Evolutionary conservation across 352 stramenopile species (phyloP).

Genomic region (Detonula confervacea): DNA sequence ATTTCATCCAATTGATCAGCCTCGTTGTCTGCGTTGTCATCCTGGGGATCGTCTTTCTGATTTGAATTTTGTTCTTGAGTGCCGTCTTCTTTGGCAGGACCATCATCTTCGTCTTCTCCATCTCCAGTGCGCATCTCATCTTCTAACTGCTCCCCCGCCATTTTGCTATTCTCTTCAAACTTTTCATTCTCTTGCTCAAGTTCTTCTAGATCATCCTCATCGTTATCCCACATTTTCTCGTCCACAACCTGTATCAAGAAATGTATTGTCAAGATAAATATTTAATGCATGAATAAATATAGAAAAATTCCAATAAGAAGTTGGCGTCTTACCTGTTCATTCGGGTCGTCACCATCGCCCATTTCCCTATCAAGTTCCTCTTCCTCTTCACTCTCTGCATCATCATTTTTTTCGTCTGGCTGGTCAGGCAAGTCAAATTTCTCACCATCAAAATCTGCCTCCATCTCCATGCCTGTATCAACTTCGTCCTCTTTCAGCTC

Average conservation of each 20-base stretch:
- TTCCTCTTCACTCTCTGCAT: constrained; percentile 91
- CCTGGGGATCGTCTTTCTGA: constrained; percentile 47
- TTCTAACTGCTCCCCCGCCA: constrained; percentile 86
- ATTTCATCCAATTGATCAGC: constrained; percentile 91
- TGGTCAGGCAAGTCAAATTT: constrained; percentile 94
- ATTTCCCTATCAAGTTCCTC: constrained; percentile 99
- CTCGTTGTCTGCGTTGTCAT: constrained; percentile 61
- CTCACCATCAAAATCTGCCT: constrained; percentile 99
- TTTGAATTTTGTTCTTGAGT: constrained; percentile 44
- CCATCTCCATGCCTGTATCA: constrained; percentile 99
- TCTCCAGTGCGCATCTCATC: constrained; percentile 89
- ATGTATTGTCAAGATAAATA: too few relatives aligned
- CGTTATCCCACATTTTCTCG: constrained; percentile 98
- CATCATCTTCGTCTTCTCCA: constrained; percentile 77
- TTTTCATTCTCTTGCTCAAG: constrained; percentile 87
- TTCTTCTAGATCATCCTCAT: constrained; percentile 85
- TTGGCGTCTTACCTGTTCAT: constrained; percentile 97
- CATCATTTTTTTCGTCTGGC: constrained; percentile 83
- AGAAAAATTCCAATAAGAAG: too few relatives aligned
- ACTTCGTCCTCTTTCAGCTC: constrained; percentile 90
- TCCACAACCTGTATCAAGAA: too few relatives aligned
- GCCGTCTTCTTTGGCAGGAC: constrained; percentile 45
- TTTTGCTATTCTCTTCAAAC: constrained; percentile 89
- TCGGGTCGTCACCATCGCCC: constrained; percentile 91
- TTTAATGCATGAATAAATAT: too few relatives aligned